Percentiles rank a stretch among this genome's conserved stretches.
These are phyloP conservation scores for Melastoma malabathricum DNA, from an alignment of 345 rosid genomes.

Conservation along the genomic window DNA sequence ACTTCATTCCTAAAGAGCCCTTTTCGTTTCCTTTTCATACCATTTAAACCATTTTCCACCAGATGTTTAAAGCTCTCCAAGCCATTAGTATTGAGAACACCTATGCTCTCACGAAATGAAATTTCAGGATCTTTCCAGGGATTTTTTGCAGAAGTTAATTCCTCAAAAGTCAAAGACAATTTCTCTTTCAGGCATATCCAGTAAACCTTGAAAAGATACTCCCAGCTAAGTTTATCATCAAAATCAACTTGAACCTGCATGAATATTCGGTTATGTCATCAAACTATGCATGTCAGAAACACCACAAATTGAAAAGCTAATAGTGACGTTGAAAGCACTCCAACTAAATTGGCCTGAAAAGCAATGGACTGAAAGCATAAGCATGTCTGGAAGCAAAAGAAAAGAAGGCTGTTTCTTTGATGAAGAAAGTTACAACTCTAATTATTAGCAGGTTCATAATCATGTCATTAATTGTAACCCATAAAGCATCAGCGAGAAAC, in stretches of 20 bases:
- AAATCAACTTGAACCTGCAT: slow-evolving; percentile 89
- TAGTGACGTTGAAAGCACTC: too few relatives aligned
- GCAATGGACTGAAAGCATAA: too few relatives aligned
- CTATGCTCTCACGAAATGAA: slow-evolving; percentile 11
- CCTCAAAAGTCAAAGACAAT: slow-evolving; percentile 50
- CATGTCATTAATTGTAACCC: too few relatives aligned
- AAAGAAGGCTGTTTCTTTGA: too few relatives aligned
- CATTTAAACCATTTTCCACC: too few relatives aligned
- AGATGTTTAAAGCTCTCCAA: slow-evolving; percentile 10
- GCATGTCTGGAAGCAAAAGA: too few relatives aligned
- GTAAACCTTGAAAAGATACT: slow-evolving; percentile 89
- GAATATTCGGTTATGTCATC: neutral
- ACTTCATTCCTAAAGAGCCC: neutral
- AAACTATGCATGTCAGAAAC: too few relatives aligned
- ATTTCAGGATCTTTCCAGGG: slow-evolving; percentile 52
- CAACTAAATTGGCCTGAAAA: too few relatives aligned
- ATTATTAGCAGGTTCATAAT: too few relatives aligned
- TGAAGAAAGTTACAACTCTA: too few relatives aligned
- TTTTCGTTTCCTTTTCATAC: slow-evolving; percentile 29
- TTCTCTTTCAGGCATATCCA: slow-evolving; percentile 70
- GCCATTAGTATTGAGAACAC: slow-evolving; percentile 13
- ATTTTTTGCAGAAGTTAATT: slow-evolving; percentile 63
- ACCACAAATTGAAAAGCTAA: too few relatives aligned
- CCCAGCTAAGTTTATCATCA: slow-evolving; percentile 95
- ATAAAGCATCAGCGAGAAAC: too few relatives aligned